Conservation (phyloP, 306 rosid species). For the Phaseolus lunatus region DNA sequence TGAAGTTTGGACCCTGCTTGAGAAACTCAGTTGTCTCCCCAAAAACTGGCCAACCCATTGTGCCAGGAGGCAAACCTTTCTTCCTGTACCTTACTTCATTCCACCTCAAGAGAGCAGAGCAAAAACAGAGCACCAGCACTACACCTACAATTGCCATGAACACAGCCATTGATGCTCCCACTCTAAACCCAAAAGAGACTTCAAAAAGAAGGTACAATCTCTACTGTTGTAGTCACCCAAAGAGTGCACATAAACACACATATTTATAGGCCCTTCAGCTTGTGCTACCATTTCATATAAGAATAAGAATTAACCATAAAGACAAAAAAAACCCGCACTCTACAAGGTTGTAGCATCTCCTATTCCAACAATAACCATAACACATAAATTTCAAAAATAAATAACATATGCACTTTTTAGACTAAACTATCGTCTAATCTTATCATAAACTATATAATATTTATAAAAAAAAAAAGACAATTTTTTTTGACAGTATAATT, state of each 20-base stretch:
- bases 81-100: slow-evolving; percentile 78
- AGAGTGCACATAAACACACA: slow-evolving; percentile 60
- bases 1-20: slow-evolving; percentile 94
- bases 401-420: neutral
- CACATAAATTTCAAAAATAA: neutral
- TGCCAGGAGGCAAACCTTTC: slow-evolving; percentile 94
- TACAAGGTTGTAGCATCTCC: slow-evolving; percentile 56
- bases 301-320: slow-evolving; percentile 39
- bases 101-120: slow-evolving; percentile 92
- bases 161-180: slow-evolving; percentile 74
- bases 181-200: slow-evolving; percentile 47
- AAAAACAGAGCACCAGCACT: slow-evolving; percentile 71
- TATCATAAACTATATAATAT: too few species aligned
- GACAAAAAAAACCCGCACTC: slow-evolving; percentile 62
- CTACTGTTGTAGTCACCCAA: slow-evolving; percentile 48
- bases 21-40: slow-evolving; percentile 98
- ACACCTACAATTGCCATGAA: slow-evolving; percentile 53
- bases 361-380: slow-evolving; percentile 30
- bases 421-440: neutral
- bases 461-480: too few species aligned
- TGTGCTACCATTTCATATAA: slow-evolving; percentile 38
- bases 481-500: too few species aligned
- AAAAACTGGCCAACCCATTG: slow-evolving; percentile 99
- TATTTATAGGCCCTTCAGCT: slow-evolving; percentile 62
- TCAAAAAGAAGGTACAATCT: slow-evolving; percentile 44